phyloP scores from a whole-genome alignment of 805 yeast genomes.

The Hanseniaspora meyeri region DNA sequence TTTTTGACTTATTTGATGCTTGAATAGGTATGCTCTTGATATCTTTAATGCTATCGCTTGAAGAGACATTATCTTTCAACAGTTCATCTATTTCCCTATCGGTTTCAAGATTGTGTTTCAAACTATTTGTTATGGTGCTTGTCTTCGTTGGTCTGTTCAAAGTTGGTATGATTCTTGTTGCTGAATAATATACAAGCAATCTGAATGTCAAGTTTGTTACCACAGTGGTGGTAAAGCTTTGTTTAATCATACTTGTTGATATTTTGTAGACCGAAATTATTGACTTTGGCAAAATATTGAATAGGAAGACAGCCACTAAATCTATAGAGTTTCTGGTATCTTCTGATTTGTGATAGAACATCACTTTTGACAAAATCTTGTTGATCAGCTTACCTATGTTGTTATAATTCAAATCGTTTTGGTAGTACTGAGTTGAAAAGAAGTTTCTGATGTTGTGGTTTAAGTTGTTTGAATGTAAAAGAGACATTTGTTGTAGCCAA shows the following conservation, averaged over 20 bases:
- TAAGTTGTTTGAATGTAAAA: constrained; percentile 5
- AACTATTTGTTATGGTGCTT: not conserved
- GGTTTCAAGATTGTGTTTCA: not conserved
- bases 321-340: constrained; percentile 11
- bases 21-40: not conserved
- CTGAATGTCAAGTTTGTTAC: constrained; percentile 73
- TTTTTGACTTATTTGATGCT: constrained; percentile 4
- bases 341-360: not conserved
- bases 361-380: not conserved
- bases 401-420: not conserved
- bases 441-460: constrained; percentile 6
- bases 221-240: constrained; percentile 69
- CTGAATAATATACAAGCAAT: constrained; percentile 75
- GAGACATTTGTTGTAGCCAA: constrained; percentile 21
- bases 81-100: constrained; percentile 11
- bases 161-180: constrained; percentile 85
- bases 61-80: not conserved
- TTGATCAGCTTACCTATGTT: not conserved
- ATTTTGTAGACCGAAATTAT: constrained; percentile 12
- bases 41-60: not conserved
- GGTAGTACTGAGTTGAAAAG: not conserved
- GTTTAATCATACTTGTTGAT: constrained; percentile 36
- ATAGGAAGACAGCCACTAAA: not conserved
- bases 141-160: constrained; percentile 30
- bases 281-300: constrained; percentile 11